Percentiles rank a stretch among this genome's conserved stretches.
Evolutionary conservation across 441 rosid species (phyloP).

Genomic region (Isatis lusitanica): DNA sequence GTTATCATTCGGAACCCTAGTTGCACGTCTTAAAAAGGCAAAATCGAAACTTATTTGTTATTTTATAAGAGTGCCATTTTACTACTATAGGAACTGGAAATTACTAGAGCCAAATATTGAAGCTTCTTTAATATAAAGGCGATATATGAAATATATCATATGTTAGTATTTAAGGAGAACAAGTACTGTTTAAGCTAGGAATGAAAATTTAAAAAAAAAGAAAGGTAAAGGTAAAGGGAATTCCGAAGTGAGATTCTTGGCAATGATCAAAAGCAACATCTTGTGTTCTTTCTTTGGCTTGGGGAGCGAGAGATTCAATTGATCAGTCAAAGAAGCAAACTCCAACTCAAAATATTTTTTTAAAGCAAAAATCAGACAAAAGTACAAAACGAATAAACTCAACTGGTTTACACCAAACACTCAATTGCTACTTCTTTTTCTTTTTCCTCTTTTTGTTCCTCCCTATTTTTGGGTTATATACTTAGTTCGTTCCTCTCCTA

Average conservation of each 20-base stretch:
- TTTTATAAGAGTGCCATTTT: background rate
- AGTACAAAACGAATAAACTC: conserved; percentile 35
- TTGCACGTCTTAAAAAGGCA: background rate
- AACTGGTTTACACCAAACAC: conserved; percentile 31
- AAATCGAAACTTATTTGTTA: background rate
- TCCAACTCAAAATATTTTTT: conserved; percentile 24
- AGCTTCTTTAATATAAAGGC: background rate
- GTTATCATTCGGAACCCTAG: too few relatives aligned
- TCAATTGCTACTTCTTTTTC: conserved; percentile 32
- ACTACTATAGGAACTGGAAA: background rate
- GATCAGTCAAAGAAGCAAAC: conserved; percentile 45
- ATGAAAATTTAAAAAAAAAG: conserved; percentile 1
- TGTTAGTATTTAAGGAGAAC: background rate
- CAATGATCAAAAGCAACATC: conserved; percentile 44
- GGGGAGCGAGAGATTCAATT: conserved; percentile 38
- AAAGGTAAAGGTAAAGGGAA: conserved; percentile 32
- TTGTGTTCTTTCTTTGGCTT: conserved; percentile 40
- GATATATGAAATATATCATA: background rate
- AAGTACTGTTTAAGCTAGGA: conserved; percentile 27
- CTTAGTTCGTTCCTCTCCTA: conserved; percentile 35
- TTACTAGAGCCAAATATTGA: too few relatives aligned
- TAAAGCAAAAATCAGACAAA: conserved; percentile 31
- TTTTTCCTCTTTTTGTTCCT: conserved; percentile 3
- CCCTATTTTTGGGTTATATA: conserved; percentile 31
- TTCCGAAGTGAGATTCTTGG: conserved; percentile 36